These are phyloP conservation scores for Solanum ossicruentum DNA, from an alignment of 257 asterid species.

Conservation along the genomic window DNA sequence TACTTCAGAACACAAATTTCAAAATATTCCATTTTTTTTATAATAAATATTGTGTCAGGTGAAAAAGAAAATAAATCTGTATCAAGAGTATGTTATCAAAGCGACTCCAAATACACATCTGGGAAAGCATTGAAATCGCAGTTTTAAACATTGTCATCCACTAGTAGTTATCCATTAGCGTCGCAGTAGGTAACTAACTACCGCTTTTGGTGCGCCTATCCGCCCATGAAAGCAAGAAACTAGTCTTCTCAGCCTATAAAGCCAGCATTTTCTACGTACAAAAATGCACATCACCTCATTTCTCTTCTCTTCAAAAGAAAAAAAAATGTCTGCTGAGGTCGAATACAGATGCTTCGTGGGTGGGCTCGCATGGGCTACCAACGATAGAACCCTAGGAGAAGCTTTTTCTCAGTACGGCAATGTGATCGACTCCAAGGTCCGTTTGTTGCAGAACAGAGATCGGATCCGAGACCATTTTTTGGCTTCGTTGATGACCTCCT, in stretches of 20 bases:
- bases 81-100: too few relatives aligned
- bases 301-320: not conserved
- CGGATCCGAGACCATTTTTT: conserved; percentile 8
- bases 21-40: too few relatives aligned
- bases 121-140: not conserved
- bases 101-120: too few relatives aligned
- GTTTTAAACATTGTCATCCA: not conserved
- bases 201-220: not conserved
- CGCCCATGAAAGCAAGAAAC: not conserved
- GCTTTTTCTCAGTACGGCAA: conserved; percentile 47
- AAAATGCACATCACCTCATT: not conserved
- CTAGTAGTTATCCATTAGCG: not conserved
- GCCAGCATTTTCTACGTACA: not conserved
- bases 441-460: conserved; percentile 20
- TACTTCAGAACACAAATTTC: too few relatives aligned
- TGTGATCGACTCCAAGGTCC: conserved; percentile 60
- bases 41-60: too few relatives aligned
- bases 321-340: not conserved
- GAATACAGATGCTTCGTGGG: conserved; percentile 21
- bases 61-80: too few relatives aligned
- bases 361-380: conserved; percentile 60
- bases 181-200: not conserved
- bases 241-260: not conserved
- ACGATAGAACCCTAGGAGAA: conserved; percentile 27
- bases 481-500: conserved; percentile 12